A percentile compares a stretch with the other conserved stretches of the same genome.
Conservation (phyloP, 73 alveolate genomes). For the Breviolum minutum region DNA sequence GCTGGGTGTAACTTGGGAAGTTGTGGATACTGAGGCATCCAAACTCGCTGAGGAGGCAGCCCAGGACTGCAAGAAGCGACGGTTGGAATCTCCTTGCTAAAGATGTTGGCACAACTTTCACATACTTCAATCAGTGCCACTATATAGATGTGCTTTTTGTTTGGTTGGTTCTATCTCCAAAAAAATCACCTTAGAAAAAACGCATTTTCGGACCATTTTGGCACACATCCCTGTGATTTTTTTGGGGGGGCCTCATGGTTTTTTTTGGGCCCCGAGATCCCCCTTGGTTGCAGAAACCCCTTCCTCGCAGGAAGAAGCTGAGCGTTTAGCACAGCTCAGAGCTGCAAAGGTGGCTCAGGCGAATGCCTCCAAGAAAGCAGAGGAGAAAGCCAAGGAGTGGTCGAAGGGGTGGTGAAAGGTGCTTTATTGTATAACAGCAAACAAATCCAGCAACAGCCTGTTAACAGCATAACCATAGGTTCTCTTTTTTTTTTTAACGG, state of each 20-base stretch:
- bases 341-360: background rate
- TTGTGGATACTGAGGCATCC: conserved; percentile 3
- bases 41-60: conserved; percentile 49
- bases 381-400: conserved; percentile 33
- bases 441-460: no score
- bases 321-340: background rate
- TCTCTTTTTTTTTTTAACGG: no score
- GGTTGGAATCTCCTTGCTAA: no score
- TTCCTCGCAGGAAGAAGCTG: conserved; percentile 25
- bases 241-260: background rate
- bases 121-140: background rate
- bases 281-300: background rate
- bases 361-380: conserved; percentile 19
- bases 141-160: background rate
- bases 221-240: background rate
- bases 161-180: background rate
- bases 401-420: background rate
- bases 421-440: background rate
- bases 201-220: background rate
- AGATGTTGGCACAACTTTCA: no score
- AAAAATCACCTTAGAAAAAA: background rate
- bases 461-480: no score
- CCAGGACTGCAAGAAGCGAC: background rate
- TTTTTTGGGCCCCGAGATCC: background rate
- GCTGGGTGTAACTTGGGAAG: background rate